Conservation (phyloP, 73 alveolate species). For the Tetrahymena thermophila region DNA sequence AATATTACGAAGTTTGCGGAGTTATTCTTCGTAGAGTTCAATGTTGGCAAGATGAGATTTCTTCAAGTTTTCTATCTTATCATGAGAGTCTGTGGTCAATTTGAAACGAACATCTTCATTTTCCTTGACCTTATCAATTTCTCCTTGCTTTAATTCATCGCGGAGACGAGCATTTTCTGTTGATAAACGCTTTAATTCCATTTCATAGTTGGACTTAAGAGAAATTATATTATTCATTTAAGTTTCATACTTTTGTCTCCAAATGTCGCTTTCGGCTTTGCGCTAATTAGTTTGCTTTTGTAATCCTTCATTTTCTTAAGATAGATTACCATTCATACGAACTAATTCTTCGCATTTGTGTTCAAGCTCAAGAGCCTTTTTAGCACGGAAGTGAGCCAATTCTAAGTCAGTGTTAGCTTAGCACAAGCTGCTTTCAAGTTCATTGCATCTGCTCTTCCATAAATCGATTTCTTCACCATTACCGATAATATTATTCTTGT, state of each 20-base stretch:
- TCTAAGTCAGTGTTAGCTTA: neutral
- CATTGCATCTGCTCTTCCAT: constrained; percentile 1
- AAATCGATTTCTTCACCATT: neutral
- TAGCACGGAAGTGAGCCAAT: constrained; percentile 3
- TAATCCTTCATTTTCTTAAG: neutral
- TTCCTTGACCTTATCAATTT: neutral
- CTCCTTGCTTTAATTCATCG: neutral
- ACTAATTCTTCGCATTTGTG: neutral
- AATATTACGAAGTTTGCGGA: neutral
- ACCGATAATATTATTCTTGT: neutral
- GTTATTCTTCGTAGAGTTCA: neutral
- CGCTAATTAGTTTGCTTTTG: neutral
- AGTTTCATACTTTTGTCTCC: neutral
- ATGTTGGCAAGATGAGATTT: neutral
- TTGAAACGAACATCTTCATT: neutral
- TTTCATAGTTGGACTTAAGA: neutral
- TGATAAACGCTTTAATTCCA: neutral
- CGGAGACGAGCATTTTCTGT: neutral
- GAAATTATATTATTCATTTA: neutral
- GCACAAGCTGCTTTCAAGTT: neutral
- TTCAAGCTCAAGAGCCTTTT: neutral
- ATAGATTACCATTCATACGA: neutral
- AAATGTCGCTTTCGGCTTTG: neutral
- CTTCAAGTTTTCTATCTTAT: neutral
- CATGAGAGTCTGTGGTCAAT: neutral